Base-by-base conservation (phyloP, 2,329 filamentous ascomycete species). In the Cryphonectria carpinicola region DNA sequence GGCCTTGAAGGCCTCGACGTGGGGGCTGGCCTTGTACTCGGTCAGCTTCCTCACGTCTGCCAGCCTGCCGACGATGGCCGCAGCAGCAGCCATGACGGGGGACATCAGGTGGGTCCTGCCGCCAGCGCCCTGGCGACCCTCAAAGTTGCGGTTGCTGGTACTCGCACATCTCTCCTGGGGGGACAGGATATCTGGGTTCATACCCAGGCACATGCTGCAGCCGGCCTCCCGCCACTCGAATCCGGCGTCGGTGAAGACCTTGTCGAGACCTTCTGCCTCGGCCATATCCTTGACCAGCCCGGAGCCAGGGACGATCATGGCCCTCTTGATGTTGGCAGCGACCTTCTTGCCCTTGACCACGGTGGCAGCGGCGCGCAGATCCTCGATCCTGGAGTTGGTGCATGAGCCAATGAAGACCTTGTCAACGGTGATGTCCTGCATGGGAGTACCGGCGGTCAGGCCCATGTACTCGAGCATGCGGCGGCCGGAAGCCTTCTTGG, bases 161-260 rank as follows among this genome's bases (percentile, higher is more conserved):
- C 92, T 95, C 58, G 96, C 96, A 80, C 96, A 98, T 78, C 96
- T 91, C 84, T 99, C 96, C 80, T 92, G 89, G 68, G 96, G 95
- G 1, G 94, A 90, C 63, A 98, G 88, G 74, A 99, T 98, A 80
- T 99, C 96, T 0, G 96, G 95, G 85, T 99, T 99, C 95, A 99
- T 99, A 80, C 96, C 96, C 69, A 99, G 88, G 80, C 96, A 98
- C 96, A 99, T 99, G 73, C 93, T 97, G 88, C 96, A 99, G 65
- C 96, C 96, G 75, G 96, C 96, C 84, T 99, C 96, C 79, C 96
- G 90, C 95, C 95, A 98, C 81, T 98, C 95, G 75, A 98, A 98
- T 10, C 96, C 96, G 65, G 96, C 95, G 73, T 97, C 93, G 11
- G 84, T 79, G 82, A 99, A 98, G 79, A 98, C 92, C 85, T 94